Conservation (phyloP, 2,329 filamentous ascomycete genomes). For the Cadophora sp. region DNA sequence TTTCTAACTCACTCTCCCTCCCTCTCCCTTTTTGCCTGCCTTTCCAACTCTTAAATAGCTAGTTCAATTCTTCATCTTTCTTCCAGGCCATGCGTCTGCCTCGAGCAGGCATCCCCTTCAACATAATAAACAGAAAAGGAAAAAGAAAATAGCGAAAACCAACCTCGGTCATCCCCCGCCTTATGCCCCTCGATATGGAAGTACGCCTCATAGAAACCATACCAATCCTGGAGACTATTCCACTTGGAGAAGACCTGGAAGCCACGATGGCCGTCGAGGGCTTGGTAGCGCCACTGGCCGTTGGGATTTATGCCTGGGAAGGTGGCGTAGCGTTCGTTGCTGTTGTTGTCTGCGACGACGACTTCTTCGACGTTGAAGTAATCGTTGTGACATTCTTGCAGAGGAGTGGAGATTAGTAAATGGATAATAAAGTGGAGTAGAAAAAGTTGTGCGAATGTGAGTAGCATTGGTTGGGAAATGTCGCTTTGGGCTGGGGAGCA, state of each 20-base stretch:
- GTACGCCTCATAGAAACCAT: not conserved
- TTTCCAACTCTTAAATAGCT: not conserved
- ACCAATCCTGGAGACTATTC: not conserved
- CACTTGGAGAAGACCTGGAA: not conserved
- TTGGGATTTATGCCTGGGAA: not conserved
- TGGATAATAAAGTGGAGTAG: too few species aligned
- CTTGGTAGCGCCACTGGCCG: not conserved
- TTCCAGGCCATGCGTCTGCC: too few species aligned
- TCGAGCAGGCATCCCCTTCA: not conserved
- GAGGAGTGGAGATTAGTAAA: not conserved
- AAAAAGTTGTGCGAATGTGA: too few species aligned
- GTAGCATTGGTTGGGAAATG: too few species aligned
- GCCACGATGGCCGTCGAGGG: not conserved
- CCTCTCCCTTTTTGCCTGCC: too few species aligned
- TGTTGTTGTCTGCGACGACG: not conserved
- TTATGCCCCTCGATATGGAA: not conserved
- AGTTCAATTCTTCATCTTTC: too few species aligned
- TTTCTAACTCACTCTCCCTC: too few species aligned
- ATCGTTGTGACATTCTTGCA: conserved; percentile 6
- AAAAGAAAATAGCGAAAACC: not conserved
- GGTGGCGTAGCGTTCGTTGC: not conserved
- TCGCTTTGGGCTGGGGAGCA: too few species aligned
- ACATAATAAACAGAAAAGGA: not conserved
- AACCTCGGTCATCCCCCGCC: not conserved
- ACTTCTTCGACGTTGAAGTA: conserved; percentile 5